Evolutionary conservation across 1,139 yeast species (phyloP), one percentile per base, ranked within the genome.

Genomic region (Pichia terricola): DNA sequence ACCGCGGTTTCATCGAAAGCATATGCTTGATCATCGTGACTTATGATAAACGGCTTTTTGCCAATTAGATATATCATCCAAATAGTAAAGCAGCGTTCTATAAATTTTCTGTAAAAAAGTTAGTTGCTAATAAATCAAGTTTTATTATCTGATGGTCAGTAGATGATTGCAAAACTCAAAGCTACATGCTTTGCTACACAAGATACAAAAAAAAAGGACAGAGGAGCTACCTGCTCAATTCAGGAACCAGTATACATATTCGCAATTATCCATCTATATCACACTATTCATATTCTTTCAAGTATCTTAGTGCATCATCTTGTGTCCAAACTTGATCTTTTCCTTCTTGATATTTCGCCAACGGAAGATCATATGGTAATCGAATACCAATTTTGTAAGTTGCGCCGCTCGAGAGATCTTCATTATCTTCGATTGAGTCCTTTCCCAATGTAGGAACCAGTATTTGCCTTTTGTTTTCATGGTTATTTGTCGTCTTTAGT

Each of bases 291-390:
- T 30, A 8, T 11, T 30, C 33, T 11, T 30, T 8, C 10, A 8
- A 11, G 33, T 8, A 30, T 30, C 11, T 11, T 8, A 30, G 33
- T 8, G 11, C 10, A 30, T 30, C 33, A 30, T 30, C 33, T 8
- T 30, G 11, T 11, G 33, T 8, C 33, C 33, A 30, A 8, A 11
- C 10, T 11, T 8, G 8, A 30, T 30, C 33, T 8, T 30, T 30
- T 8, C 11, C 33, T 8, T 30, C 33, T 16, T 16, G 22, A 11
- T 30, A 30, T 11, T 30, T 30, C 11, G 8, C 10, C 1, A 80
- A 70, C 0, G 84, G 82, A 22, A 77, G 50, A 39, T 61, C 63
- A 50, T 78, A 78, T 0, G 87, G 87, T 16, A 79, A 51, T 36
- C 79, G 55, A 22, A 35, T 8, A 1, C 50, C 42, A 2, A 43